A percentile compares a stretch with the other conserved stretches of the same genome.
Evolutionary conservation across 2,329 filamentous ascomycete genomes (phyloP).

Genomic region (Botryotinia narcissicola): DNA sequence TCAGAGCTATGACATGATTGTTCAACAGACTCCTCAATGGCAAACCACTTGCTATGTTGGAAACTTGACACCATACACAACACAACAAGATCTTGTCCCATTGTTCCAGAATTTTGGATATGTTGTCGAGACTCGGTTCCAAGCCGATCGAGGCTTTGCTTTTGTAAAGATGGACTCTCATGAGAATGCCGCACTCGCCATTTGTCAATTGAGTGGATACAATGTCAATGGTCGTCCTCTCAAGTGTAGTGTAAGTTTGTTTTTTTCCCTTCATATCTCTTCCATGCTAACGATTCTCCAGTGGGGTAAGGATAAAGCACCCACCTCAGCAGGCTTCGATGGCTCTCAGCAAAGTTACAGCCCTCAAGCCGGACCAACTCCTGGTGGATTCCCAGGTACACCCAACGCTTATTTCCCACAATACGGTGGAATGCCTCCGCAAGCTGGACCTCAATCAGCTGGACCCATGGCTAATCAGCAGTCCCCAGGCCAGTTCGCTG

Average conservation of each 20-base stretch:
- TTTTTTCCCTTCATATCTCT: conserved; percentile 13
- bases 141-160: conserved; percentile 94
- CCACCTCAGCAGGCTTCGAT: conserved; percentile 73
- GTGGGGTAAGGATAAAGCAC: conserved; percentile 99
- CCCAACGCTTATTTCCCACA: conserved; percentile 87
- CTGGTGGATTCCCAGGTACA: conserved; percentile 70
- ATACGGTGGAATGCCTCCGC: conserved; percentile 67
- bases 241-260: conserved; percentile 89
- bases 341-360: conserved; percentile 69
- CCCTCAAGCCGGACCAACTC: conserved; percentile 71
- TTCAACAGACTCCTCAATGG: conserved; percentile 92
- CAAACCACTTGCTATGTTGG: conserved; percentile 98
- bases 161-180: conserved; percentile 99
- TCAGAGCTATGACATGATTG: conserved; percentile 96
- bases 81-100: conserved; percentile 93
- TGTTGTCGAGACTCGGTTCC: conserved; percentile 95
- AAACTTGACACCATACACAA: conserved; percentile 96
- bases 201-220: conserved; percentile 96
- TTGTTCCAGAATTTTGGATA: conserved; percentile 98
- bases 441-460: conserved; percentile 40
- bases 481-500: conserved; percentile 50
- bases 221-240: conserved; percentile 95
- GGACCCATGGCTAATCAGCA: conserved; percentile 42
- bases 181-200: conserved; percentile 97
- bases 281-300: conserved; percentile 46